Base-by-base conservation (phyloP, 2,329 filamentous ascomycete genomes). In the Niveomyces coronatus region DNA sequence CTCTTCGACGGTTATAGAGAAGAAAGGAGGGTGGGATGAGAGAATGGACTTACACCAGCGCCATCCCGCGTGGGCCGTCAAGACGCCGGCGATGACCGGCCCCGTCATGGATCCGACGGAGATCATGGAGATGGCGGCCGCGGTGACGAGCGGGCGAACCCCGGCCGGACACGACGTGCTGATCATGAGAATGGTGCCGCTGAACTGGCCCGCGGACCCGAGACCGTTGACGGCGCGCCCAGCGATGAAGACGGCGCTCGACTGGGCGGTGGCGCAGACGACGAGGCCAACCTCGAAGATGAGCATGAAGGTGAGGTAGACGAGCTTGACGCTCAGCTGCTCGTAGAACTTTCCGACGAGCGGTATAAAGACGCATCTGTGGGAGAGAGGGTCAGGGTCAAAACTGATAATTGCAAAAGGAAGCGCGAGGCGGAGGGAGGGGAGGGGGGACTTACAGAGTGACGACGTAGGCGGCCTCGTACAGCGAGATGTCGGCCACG, bases 391-490 rank as follows among this genome's bases (percentile, higher is more conserved):
- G n/a, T n/a, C n/a, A n/a, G n/a, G n/a, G n/a, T n/a, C n/a, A n/a
- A n/a, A n/a, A n/a, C n/a, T n/a, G n/a, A n/a, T n/a, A n/a, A n/a
- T n/a, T n/a, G n/a, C n/a, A n/a, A n/a, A n/a, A n/a, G n/a, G n/a
- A n/a, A n/a, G n/a, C n/a, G 14, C 18, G 14, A 18, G 7, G 16
- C 13, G 16, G 16, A 29, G 6, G n/a, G n/a, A 7, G 27, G 16
- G 16, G n/a, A 6, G 27, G 2, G 20, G 20, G 20, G n/a, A 38
- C 30, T 19, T 31, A 40, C 38, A 40, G 13, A 23, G 31, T 13
- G 4, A 40, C 11, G 4, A 40, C 38, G 16, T 40, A 40, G 9
- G 38, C 31, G 6, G 38, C n/a, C 15, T 40, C 38, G 26, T 40
- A 40, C 38, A 31, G 35, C 11, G 38, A 35, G 9, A 40, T 31